Base-by-base conservation (phyloP, 148 eudicot genomes). In the Chenopodium formosanum region DNA sequence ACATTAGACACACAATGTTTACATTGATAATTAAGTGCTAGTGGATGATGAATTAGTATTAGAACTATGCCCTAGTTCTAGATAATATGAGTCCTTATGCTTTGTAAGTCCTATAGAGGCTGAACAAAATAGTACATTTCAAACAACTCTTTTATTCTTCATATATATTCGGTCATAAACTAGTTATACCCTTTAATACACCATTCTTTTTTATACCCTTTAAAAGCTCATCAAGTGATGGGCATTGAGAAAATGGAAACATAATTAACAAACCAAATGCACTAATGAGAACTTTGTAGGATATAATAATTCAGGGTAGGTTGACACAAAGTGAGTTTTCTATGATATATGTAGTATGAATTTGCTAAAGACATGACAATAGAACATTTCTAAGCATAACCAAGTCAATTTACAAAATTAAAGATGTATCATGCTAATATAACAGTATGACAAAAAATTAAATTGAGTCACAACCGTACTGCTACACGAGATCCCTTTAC, bases 401-500 rank as follows among this genome's bases (percentile, higher is more conserved):
- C 9, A 7, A 11, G 23, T 40, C 22, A 80, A 40, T 62, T 3
- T 75, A n/a, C 58, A 56, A 48, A 50, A 40, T 70, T 27, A 70
- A 40, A 44, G 19, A 68, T 16, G 34, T n/a, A 82, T 32, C 31
- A 62, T 31, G 82, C 79, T 75, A 56, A 7, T 9, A 66, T 70
- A 71, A 60, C 32, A 31, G 83, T 25, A 47, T 67, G 37, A 23
- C 60, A 81, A 9, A 53, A 82, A 84, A 75, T 73, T 71, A 12
- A 86, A 86, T 82, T 84, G 81, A 78, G 85, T 82, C 83, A 92
- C 92, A 91, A 86, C 87, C 93, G 79, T 95, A 93, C 98, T 88
- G 98, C 98, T 83, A 93, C 98, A 79, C 98, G 96, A 86, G 98
- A 93, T 84, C 98, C 98, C 90, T 95, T 93, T 82, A 91, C 93